Base-by-base conservation (phyloP, 1,284 basidiomycete genomes). In the Moniliophthora roreri region DNA sequence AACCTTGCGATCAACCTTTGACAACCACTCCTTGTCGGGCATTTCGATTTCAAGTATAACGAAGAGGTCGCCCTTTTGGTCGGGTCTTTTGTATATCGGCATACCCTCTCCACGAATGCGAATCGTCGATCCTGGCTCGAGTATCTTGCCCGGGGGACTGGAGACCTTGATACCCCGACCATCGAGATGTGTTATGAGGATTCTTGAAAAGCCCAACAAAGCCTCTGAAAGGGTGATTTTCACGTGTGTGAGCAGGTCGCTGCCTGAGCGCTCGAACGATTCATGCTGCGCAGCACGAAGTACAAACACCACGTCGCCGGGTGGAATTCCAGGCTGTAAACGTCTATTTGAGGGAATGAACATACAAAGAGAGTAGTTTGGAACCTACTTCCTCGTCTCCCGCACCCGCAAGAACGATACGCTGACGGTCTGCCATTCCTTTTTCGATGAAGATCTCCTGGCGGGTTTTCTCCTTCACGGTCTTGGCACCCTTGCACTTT, bases 151-250 rank as follows among this genome's bases (percentile, higher is more conserved):
- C 2, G 82, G 76, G 8, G 86, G 87, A 57, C 82, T 87, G 1
- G 81, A 73, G 13, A 95, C 81, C 44, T 84, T 84, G 50, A 97
- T 79, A 5, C 93, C 93, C 13, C 92, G 84, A 2, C 93, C 93
- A 66, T 98, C 94, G 23, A 98, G 78, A 68, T 98, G 94, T 11
- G 87, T 90, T 52, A 97, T 73, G 16, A 95, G 72, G 57, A 96
- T 86, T 18, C 94, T 84, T 50, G 86, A 89, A 71, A 98, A 94
- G 15, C 94, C 94, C 44, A 95, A 80, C 9, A 98, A 78, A 2
- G 94, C 90, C 70, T 98, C 95, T 5, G 93, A 95, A n/a, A 97
- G 76, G 1, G 91, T 93, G 56, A 98, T 87, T 37, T 82, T 83
- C 50, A 92, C 84, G 32, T 80, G 85, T 1, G 89, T 84, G 35